A percentile compares a stretch with the other conserved stretches of the same genome.
Evolutionary conservation across 2,329 filamentous ascomycete genomes (phyloP).

Genomic region (Alternaria sp.): DNA sequence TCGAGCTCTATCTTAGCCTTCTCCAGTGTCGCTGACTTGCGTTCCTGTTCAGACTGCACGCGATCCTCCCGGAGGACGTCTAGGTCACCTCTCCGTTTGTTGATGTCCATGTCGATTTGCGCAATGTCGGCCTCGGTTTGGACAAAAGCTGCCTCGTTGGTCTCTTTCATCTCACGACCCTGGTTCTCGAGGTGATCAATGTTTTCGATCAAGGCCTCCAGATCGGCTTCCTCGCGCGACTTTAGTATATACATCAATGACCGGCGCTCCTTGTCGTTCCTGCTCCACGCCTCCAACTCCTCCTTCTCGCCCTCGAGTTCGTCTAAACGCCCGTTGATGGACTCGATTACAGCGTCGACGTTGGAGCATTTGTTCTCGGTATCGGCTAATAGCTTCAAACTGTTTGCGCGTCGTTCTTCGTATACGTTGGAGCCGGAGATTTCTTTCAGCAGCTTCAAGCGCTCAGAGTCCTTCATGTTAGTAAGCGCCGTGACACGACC

Average conservation of each 20-base stretch:
- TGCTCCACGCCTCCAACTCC: constrained; percentile 90
- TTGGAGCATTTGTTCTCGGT: constrained; percentile 94
- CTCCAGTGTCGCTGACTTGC: constrained; percentile 78
- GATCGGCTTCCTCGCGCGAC: constrained; percentile 83
- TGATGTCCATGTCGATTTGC: constrained; percentile 79
- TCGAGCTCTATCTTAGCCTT: constrained; percentile 88
- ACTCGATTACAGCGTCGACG: constrained; percentile 90
- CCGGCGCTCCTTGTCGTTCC: constrained; percentile 89
- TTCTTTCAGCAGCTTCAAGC: constrained; percentile 89
- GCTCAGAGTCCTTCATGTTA: constrained; percentile 97
- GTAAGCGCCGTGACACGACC: constrained; percentile 94
- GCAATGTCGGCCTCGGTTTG: constrained; percentile 81
- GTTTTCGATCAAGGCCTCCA: constrained; percentile 78
- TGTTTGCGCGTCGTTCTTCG: constrained; percentile 88
- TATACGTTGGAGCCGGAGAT: constrained; percentile 99
- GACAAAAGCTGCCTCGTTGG: constrained; percentile 77
- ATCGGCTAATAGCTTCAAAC: constrained; percentile 94
- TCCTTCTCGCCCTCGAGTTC: constrained; percentile 98
- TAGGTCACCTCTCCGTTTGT: constrained; percentile 80
- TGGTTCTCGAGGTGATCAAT: constrained; percentile 83
- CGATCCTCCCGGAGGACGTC: constrained; percentile 87
- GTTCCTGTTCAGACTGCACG: constrained; percentile 86
- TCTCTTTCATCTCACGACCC: constrained; percentile 84
- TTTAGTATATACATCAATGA: constrained; percentile 96
- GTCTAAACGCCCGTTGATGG: constrained; percentile 86